Percentiles rank a stretch among this genome's conserved stretches.
Evolutionary conservation across 306 rosid genomes (phyloP).

Genomic region (Cucurbita moschata): DNA sequence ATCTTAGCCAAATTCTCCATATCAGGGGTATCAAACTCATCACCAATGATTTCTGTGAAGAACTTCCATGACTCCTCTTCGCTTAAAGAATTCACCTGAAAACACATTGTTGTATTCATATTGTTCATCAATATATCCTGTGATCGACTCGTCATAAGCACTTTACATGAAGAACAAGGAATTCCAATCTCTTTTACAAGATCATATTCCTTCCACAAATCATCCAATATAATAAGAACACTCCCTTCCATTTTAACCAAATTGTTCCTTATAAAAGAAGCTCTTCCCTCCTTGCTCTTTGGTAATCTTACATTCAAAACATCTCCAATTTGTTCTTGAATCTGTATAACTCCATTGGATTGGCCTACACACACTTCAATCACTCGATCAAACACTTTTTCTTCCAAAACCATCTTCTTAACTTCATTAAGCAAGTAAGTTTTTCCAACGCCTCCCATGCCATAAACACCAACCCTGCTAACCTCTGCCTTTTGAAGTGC

Average conservation of each 20-base stretch:
- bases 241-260: background rate
- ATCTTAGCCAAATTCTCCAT: too few relatives aligned
- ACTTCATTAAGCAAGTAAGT: background rate
- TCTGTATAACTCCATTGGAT: background rate
- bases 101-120: background rate
- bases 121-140: background rate
- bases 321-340: background rate
- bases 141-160: background rate
- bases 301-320: background rate
- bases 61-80: background rate
- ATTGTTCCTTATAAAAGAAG: background rate
- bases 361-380: background rate
- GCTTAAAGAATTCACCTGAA: background rate
- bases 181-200: conserved; percentile 20
- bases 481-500: background rate
- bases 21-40: background rate
- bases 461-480: background rate
- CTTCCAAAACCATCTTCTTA: background rate
- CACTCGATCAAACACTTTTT: background rate
- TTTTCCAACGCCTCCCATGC: conserved; percentile 1
- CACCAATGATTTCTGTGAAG: background rate
- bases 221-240: conserved; percentile 19
- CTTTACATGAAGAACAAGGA: conserved; percentile 15
- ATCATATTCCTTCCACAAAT: conserved; percentile 23
- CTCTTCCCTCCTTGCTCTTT: background rate